Base-by-base conservation (phyloP, 495 filamentous ascomycete genomes). In the Neurospora africana region DNA sequence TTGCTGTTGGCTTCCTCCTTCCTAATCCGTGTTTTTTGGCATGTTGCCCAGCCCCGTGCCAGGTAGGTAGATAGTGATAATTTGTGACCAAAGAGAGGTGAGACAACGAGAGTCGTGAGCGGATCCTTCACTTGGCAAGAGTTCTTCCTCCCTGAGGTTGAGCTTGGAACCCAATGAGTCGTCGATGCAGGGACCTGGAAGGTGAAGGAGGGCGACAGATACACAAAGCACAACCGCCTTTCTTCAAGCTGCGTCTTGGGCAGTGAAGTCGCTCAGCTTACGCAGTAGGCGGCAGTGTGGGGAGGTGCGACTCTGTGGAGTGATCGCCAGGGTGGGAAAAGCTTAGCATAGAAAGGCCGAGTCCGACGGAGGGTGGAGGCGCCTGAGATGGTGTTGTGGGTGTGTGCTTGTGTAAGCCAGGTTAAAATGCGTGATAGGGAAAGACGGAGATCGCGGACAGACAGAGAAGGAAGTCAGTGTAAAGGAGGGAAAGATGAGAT, bases 1-100 rank as follows among this genome's bases (percentile, higher is more conserved):
- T 69, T 21, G 35, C 13, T 72, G 41, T 58, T 73, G 70, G 69
- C 70, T 76, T 70, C 74, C 77, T 76, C 77, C 74, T 74, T 76
- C 44, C 53, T 73, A 72, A 70, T 70, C 74, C 71, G 73, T 70
- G 68, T 71, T 69, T 41, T 74, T 69, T 61, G 72, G 75, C 77
- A 78, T 77, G 70, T 65, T 77, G 74, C 73, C 75, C 70, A 69
- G 68, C 73, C 69, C 71, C 69, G 40, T 53, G 35, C 36, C 73
- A 65, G 53, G 27, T 65, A 33, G 30, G 30, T 33, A 33, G 30
- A 33, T 33, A 33, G 17, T 65, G 27, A 65, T 65, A 33, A 5
- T 3, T 9, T 33, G 53, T 15, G 23, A 15, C 21, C 67, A 72
- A 68, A 38, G 15, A 44, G 65, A 35, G 53, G 27, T 33, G 53